Base-by-base conservation (phyloP, 1,139 yeast species). In the Candida anutae region DNA sequence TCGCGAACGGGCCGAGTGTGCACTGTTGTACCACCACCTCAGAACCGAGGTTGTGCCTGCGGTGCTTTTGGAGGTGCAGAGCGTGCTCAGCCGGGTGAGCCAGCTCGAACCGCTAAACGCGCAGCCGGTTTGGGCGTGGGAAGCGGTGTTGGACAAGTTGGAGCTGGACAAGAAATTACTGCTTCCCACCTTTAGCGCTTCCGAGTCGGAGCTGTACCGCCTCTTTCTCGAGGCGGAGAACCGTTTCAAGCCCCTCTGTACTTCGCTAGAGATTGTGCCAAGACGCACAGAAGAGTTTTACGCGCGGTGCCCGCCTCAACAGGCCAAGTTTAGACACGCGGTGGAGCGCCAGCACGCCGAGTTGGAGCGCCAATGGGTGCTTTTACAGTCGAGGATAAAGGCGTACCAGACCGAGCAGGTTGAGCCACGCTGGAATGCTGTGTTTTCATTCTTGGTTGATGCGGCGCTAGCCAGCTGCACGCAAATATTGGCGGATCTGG, bases 351-450 rank as follows among this genome's bases (percentile, higher is more conserved):
- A 14, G 16, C 22, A 29, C 35, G 27, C 33, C 35, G 10, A 45
- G 4, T 46, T 78, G 13, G 45, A 59, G 8, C 48, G 50, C 6
- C 58, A 62, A 29, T 67, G 72, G 54, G 47, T 55, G 4, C 48
- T 50, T 25, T 54, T 78, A 24, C 52, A 55, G 6, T 38, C 40
- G 6, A 70, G 67, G 27, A 40, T 72, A 9, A 43, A 45, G 6
- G 46, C 42, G 4, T 50, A 77, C 32, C 69, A 69, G 40, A 39
- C 39, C 6, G 74, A 69, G 25, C 42, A 69, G 12, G 61, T 78
- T 2, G 77, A 72, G 32, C 55, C 58, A 19, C 64, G 73, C 39
- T 78, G 85, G 87, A 54, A 62, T 34, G 60, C 62, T 16, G 53
- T 75, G 1, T 74, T 74, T 37, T 50, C 47, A 10, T 64, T 57